A percentile compares a stretch with the other conserved stretches of the same genome.
phyloP scores from a whole-genome alignment of 257 asterid species.

The Paraleonurus japonicus region DNA sequence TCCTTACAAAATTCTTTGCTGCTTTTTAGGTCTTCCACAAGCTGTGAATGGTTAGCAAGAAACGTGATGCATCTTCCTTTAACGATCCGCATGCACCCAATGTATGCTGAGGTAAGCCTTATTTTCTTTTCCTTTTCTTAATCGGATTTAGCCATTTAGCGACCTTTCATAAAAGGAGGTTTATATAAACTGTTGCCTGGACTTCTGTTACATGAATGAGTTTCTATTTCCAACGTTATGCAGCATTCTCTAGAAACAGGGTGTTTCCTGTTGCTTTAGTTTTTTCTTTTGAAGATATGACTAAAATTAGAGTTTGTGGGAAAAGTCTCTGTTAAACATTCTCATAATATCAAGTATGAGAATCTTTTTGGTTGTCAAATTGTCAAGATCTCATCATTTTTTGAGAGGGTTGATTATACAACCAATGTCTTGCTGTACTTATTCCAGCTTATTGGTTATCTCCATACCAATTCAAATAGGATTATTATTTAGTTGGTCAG shows the following conservation, averaged over 20 bases:
- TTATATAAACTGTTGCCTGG: background rate
- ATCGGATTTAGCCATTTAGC: background rate
- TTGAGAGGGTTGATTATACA: background rate
- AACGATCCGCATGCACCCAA: constrained; percentile 70
- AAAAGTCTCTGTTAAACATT: background rate
- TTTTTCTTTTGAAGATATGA: background rate
- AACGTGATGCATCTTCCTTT: constrained; percentile 68
- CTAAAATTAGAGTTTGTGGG: background rate
- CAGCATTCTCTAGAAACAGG: background rate
- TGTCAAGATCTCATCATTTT: background rate
- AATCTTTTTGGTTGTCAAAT: background rate
- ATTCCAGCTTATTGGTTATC: background rate
- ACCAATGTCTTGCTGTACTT: background rate
- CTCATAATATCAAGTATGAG: background rate
- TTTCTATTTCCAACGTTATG: background rate
- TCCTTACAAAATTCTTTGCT: background rate
- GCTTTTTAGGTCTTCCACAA: background rate
- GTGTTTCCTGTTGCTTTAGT: background rate
- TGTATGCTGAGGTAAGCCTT: constrained; percentile 71
- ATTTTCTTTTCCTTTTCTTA: background rate
- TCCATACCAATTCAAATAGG: background rate
- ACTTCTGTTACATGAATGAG: background rate
- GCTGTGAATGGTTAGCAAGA: background rate
- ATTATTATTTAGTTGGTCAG: background rate
- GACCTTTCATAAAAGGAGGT: background rate